Evolutionary conservation across 805 yeast genomes (phyloP).

Genomic region (Yarrowia alimentaria): DNA sequence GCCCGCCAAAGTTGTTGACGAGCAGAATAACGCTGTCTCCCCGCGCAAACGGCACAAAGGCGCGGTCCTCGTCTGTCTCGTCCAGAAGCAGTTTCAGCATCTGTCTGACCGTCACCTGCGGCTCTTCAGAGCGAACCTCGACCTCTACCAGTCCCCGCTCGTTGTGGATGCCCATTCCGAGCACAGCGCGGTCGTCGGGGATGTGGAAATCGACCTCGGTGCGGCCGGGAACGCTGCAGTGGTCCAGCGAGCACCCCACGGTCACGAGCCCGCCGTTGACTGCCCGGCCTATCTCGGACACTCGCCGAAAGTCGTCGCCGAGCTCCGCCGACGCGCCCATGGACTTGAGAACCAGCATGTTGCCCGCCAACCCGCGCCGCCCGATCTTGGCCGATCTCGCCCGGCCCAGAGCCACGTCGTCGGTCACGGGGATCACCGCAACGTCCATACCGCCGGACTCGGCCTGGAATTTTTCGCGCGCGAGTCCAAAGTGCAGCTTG

Average conservation of each 20-base stretch:
- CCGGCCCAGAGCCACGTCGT: constrained; percentile 90
- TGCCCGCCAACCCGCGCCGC: constrained; percentile 91
- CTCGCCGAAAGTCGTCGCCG: constrained; percentile 49
- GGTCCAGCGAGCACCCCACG: constrained; percentile 84
- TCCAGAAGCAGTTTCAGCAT: constrained; percentile 68
- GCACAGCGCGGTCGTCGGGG: constrained; percentile 10
- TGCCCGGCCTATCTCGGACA: constrained; percentile 57
- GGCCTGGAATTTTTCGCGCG: constrained; percentile 82
- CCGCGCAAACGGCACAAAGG: constrained; percentile 62
- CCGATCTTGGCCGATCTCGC: constrained; percentile 57
- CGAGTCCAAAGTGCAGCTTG: constrained; percentile 85
- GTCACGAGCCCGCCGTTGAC: constrained; percentile 72
- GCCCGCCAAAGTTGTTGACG: constrained; percentile 87
- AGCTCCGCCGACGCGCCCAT: constrained; percentile 65
- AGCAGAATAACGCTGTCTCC: constrained; percentile 66
- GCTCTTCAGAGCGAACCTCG: constrained; percentile 67
- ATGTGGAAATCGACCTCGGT: constrained; percentile 70
- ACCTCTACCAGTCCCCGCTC: constrained; percentile 78
- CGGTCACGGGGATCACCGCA: constrained; percentile 63
- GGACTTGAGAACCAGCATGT: constrained; percentile 79
- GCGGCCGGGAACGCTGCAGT: constrained; percentile 86
- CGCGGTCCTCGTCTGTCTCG: constrained; percentile 56
- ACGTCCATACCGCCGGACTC: constrained; percentile 70
- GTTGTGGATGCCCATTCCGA: constrained; percentile 92
- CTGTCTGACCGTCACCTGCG: constrained; percentile 49